Evolutionary conservation across 2,329 filamentous ascomycete genomes (phyloP), one percentile per base, ranked within the genome.

Genomic region (Tolypocladium guangdongense): DNA sequence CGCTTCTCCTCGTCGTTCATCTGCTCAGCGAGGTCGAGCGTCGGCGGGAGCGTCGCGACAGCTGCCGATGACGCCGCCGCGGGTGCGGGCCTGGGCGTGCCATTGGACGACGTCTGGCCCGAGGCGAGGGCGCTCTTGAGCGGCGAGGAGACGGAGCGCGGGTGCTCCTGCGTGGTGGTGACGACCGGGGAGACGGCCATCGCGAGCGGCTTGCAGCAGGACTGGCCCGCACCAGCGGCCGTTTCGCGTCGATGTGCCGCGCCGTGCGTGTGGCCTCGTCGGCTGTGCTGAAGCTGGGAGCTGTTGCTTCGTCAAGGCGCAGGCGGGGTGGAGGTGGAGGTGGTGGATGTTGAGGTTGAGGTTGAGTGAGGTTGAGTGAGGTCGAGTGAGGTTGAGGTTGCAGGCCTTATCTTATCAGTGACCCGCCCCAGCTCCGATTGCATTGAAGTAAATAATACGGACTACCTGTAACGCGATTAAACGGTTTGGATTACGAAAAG

Each of bases 1-100:
- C 81, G 80, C 69, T 90, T 90, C 64, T 90, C 87, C 50, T 87
- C 82, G 55, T 88, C 84, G 65, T 92, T 92, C 68, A 91, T 78
- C 66, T 89, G 85, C 70, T 92, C 88, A n/a, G 87, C 78, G n/a
- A 84, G 68, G 63, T 86, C 82, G 54, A 82, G 71, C 18, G 70
- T 73, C 14, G 71, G 61, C 10, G 70, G 68, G 12, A 66, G 59
- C 24, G 66, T 63, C 8, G 64, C 59, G 14, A 63, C 61, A 12
- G 50, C 16, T 5, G 24, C 43, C 27, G 24, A n/a, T 16, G 41
- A 10, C 24, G 18, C 63, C 62, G 66, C 57, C 5, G 62, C 60
- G 33, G 66, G 62, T 6, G 66, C 58, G 7, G 68, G 67, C 35
- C 64, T 64, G 2, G 75, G 75, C 6, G 75, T 77, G 57, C 73